A percentile compares a stretch with the other conserved stretches of the same genome.
Evolutionary conservation across 176 grass and related monocot species (phyloP).

Genomic region (Pontederia crassipes): DNA sequence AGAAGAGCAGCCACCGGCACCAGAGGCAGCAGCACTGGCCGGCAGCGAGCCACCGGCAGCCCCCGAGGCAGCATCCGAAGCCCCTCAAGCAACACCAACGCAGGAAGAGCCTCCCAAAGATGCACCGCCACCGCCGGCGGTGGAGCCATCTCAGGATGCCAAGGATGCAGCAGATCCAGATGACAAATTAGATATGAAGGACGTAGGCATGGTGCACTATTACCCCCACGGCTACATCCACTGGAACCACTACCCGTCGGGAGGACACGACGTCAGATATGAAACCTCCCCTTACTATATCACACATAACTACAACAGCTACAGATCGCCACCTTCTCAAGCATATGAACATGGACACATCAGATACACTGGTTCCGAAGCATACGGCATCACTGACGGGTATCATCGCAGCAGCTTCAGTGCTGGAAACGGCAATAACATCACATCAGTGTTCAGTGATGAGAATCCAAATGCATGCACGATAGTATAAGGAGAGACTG

Average conservation of each 20-base stretch:
- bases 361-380: constrained; percentile 12
- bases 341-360: constrained; percentile 26
- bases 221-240: constrained; percentile 23
- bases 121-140: background rate
- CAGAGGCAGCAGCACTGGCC: background rate
- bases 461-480: constrained; percentile 67
- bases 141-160: background rate
- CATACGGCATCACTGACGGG: constrained; percentile 17
- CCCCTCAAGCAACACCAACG: constrained; percentile 13
- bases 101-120: constrained; percentile 10
- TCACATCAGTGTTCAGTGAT: constrained; percentile 63
- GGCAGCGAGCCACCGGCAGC: constrained; percentile 19
- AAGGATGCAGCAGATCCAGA: constrained; percentile 3
- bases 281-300: constrained; percentile 31
- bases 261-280: constrained; percentile 18
- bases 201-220: constrained; percentile 30
- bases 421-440: constrained; percentile 41
- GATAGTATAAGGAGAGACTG: constrained; percentile 27
- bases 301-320: constrained; percentile 31
- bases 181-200: background rate
- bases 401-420: constrained; percentile 17
- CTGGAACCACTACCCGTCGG: constrained; percentile 23
- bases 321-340: constrained; percentile 8
- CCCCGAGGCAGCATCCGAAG: constrained; percentile 18
- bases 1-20: constrained; percentile 4